Base-by-base conservation (phyloP, 1,284 basidiomycete genomes). In the Naganishia albida region DNA sequence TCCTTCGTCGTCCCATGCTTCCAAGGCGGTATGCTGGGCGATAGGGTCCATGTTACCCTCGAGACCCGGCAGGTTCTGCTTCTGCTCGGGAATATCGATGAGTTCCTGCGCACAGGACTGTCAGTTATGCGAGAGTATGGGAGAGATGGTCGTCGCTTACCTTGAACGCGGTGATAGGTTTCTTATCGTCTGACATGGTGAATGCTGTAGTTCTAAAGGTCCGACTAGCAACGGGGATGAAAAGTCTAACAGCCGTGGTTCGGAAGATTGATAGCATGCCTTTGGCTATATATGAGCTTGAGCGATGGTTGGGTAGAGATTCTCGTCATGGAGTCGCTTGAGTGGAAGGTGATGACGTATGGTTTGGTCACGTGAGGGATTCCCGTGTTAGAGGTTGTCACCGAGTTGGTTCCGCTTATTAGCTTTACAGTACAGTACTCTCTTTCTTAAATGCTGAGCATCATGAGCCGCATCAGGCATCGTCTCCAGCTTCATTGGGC, bases 1-100 rank as follows among this genome's bases (percentile, higher is more conserved):
- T n/a, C 85, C 85, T 8, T 84, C 74, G 53, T 85, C 80, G 69
- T 85, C 82, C 85, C 84, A 86, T 51, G 76, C 73, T 16, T 86
- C 86, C 51, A 86, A 76, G 69, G 83, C 74, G 51, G 80, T 82
- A 59, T 82, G 82, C 68, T 84, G 82, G 67, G 85, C 85, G n/a
- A 81, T 72, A 1, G 67, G 67, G 13, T 55, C 52, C 63, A 67
- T 64, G 39, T 67, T 64, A n/a, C 53, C 54, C 42, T 67, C 67
- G 16, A 57, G 42, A 8, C 67, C 67, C 16, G 67, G 67, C 50
- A 67, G 40, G 52, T 56, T 65, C 25, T 64, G 63, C 57, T 67
- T 53, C 40, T 67, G 67, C 38, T 64, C 44, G 18, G 56, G 40
- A 23, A 65, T 65, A 40, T 67, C 53, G 38, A 65, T 20, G 51